A percentile compares a stretch with the other conserved stretches of the same genome.
phyloP scores from a whole-genome alignment of 805 yeast genomes.

The Metschnikowia kofuensis region DNA sequence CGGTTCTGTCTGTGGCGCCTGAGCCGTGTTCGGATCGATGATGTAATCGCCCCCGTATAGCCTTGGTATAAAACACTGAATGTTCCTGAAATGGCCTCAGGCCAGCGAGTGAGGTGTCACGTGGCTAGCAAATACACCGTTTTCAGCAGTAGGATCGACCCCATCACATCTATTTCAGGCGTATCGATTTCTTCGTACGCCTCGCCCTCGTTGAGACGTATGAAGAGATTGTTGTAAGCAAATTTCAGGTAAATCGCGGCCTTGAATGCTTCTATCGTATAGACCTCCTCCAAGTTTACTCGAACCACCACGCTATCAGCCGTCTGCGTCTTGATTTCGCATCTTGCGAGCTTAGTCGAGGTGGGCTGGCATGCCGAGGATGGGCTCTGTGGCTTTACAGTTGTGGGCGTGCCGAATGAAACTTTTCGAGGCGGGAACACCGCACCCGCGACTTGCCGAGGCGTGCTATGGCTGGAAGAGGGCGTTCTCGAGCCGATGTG shows the following conservation, averaged over 20 bases:
- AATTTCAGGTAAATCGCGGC: slow-evolving; percentile 23
- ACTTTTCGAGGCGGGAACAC: background rate
- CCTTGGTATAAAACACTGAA: too few species aligned
- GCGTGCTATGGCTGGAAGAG: background rate
- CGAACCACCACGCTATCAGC: slow-evolving; percentile 28
- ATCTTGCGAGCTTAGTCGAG: slow-evolving; percentile 12
- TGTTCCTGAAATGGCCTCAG: too few species aligned
- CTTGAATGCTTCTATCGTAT: slow-evolving; percentile 22
- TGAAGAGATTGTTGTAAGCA: slow-evolving; percentile 25
- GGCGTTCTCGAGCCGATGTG: background rate
- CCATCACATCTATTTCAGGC: slow-evolving; percentile 20
- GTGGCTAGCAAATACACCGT: slow-evolving; percentile 23
- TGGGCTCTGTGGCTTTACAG: background rate
- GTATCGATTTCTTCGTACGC: slow-evolving; percentile 29
- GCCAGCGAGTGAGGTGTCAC: background rate
- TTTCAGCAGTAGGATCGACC: slow-evolving; percentile 19
- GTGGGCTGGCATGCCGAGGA: background rate
- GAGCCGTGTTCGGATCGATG: too few species aligned
- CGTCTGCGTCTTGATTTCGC: slow-evolving; percentile 27
- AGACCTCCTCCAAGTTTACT: slow-evolving; percentile 18
- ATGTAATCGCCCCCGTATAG: too few species aligned
- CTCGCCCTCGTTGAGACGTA: slow-evolving; percentile 22
- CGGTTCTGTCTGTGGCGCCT: too few species aligned
- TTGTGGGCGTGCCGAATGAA: slow-evolving; percentile 4
- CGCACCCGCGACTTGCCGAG: background rate